Conservation (phyloP, 2,329 filamentous ascomycete species). For the Lachnellula hyalina region DNA sequence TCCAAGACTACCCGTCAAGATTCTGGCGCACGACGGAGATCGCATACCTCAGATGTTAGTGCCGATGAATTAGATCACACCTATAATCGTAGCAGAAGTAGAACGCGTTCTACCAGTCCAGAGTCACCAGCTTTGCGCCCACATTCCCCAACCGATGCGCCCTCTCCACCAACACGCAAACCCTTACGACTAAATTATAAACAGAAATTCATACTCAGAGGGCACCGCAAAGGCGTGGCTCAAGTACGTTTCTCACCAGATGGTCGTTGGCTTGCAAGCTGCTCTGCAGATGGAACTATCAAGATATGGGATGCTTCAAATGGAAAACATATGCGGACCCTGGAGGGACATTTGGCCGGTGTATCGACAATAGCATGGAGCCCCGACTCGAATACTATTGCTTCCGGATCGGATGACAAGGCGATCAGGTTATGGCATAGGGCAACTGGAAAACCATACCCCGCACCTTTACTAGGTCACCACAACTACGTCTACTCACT, state of each 20-base stretch:
- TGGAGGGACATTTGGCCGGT: conserved; percentile 90
- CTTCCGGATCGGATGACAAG: conserved; percentile 94
- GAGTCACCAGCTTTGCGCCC: conserved; percentile 21
- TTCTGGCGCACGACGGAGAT: conserved; percentile 18
- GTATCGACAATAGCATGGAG: conserved; percentile 93
- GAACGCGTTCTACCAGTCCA: conserved; percentile 21
- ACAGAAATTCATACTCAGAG: conserved; percentile 64
- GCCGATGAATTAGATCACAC: conserved; percentile 27
- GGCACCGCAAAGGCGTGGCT: conserved; percentile 74
- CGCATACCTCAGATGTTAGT: conserved; percentile 24
- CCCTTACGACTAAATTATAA: conserved; percentile 35
- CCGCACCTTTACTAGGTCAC: conserved; percentile 67
- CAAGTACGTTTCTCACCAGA: conserved; percentile 89
- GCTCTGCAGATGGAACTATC: conserved; percentile 82
- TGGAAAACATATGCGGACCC: conserved; percentile 75
- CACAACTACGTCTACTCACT: conserved; percentile 95
- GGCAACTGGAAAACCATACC: conserved; percentile 52
- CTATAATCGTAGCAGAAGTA: conserved; percentile 18
- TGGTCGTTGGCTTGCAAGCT: conserved; percentile 82
- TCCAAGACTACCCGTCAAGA: conserved; percentile 28
- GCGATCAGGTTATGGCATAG: conserved; percentile 88
- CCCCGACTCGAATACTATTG: conserved; percentile 80
- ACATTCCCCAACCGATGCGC: conserved; percentile 19
- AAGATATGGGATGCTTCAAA: conserved; percentile 84
- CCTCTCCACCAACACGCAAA: conserved; percentile 20